phyloP scores from a whole-genome alignment of 495 filamentous ascomycete genomes.

The Neurospora sp. region DNA sequence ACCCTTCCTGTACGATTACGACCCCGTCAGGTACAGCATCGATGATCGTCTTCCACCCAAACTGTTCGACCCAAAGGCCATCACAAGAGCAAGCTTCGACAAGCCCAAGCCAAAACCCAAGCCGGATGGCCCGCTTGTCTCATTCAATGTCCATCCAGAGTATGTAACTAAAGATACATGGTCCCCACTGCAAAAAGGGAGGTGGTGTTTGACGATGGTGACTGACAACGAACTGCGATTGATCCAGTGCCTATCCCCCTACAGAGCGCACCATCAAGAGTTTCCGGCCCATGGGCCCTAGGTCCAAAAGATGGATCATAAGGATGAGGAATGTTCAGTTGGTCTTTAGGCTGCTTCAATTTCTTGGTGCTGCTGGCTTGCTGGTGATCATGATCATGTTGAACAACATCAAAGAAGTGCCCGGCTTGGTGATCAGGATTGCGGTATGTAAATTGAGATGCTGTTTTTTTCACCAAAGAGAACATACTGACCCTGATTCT shows the following conservation, averaged over 20 bases:
- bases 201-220: neutral
- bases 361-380: constrained; percentile 60
- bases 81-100: constrained; percentile 61
- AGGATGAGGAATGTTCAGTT: constrained; percentile 56
- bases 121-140: constrained; percentile 61
- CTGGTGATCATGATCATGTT: constrained; percentile 66
- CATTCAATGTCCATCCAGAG: constrained; percentile 77
- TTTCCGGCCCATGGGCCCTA: constrained; percentile 53
- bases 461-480: neutral
- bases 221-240: neutral
- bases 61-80: constrained; percentile 72
- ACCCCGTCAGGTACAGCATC: constrained; percentile 31
- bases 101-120: constrained; percentile 54
- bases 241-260: neutral
- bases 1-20: constrained; percentile 63
- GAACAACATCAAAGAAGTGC: constrained; percentile 46
- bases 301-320: constrained; percentile 59
- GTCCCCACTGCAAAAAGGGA: neutral
- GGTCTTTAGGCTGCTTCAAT: constrained; percentile 48
- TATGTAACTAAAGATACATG: constrained; percentile 30
- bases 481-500: neutral
- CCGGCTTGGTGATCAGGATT: constrained; percentile 67
- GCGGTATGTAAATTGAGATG: constrained; percentile 44
- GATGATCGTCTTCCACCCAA: constrained; percentile 41
- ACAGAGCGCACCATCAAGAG: constrained; percentile 9